Evolutionary conservation across 2,329 filamentous ascomycete genomes (phyloP).

Genomic region (Trichoderma polysporum): DNA sequence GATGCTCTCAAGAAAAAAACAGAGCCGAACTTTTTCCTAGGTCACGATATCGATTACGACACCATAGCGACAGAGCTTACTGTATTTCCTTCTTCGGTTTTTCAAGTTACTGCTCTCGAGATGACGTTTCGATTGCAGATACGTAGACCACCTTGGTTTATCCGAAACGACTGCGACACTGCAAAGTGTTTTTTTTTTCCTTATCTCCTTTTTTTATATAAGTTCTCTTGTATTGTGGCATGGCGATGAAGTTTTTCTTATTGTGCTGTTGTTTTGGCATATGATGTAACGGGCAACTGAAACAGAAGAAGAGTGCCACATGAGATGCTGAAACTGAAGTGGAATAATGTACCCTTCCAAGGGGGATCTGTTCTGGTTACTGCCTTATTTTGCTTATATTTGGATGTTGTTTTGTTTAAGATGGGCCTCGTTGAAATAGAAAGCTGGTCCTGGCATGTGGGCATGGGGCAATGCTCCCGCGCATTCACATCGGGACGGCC

Average conservation of each 20-base stretch:
- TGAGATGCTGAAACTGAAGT: neutral
- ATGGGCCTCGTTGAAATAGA: neutral
- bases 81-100: neutral
- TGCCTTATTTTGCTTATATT: neutral
- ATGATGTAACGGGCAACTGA: neutral
- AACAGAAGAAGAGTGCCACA: neutral
- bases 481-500: neutral
- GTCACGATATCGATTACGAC: constrained; percentile 6
- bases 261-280: neutral
- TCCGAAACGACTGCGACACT: neutral
- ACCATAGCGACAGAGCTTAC: constrained; percentile 1
- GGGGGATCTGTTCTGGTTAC: neutral
- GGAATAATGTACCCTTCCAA: neutral
- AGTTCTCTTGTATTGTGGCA: neutral
- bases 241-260: neutral
- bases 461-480: neutral
- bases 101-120: neutral
- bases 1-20: constrained; percentile 4
- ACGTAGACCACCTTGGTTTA: neutral
- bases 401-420: neutral
- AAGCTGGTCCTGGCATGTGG: neutral
- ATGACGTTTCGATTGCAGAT: neutral
- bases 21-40: neutral
- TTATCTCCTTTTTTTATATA: neutral
- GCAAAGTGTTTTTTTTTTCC: neutral